Percentiles rank a stretch among this genome's conserved stretches.
These are phyloP conservation scores for Cladosporium sp. DNA, from an alignment of 2,329 filamentous ascomycete species.

Conservation along the genomic window DNA sequence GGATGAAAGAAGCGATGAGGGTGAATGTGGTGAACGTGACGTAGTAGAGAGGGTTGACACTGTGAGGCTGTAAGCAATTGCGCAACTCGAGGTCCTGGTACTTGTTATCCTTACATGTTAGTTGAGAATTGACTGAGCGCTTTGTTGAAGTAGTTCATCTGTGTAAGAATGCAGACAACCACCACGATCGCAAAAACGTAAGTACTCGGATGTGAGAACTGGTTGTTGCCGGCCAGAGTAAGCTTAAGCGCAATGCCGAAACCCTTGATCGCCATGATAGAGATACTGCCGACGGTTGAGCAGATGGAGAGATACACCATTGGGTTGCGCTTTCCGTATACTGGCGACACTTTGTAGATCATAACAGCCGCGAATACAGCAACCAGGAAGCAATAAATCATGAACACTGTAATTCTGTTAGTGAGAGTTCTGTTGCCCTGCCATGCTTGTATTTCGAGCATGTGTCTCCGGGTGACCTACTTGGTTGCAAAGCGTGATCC, in stretches of 20 bases:
- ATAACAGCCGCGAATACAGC: conserved; percentile 84
- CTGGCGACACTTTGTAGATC: conserved; percentile 92
- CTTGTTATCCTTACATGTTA: conserved; percentile 72
- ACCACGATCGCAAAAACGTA: conserved; percentile 97
- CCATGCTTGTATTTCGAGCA: not conserved
- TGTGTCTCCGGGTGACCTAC: conserved; percentile 53
- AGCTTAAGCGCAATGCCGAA: conserved; percentile 97
- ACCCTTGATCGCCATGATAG: conserved; percentile 98
- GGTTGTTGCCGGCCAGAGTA: conserved; percentile 89
- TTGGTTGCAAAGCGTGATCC: conserved; percentile 84
- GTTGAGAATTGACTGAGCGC: conserved; percentile 94
- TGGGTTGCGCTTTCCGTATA: conserved; percentile 91
- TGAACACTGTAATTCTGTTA: conserved; percentile 65
- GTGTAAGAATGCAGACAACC: conserved; percentile 88
- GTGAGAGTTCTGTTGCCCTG: not conserved
- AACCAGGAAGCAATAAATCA: conserved; percentile 81
- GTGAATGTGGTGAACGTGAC: conserved; percentile 96
- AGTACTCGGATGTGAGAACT: conserved; percentile 91
- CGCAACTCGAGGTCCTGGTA: not conserved
- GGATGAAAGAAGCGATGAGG: conserved; percentile 90
- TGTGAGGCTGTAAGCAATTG: conserved; percentile 41
- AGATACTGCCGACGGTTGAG: conserved; percentile 93
- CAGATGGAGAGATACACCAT: conserved; percentile 97
- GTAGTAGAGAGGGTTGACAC: conserved; percentile 95
- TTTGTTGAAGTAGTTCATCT: conserved; percentile 99